A percentile compares a stretch with the other conserved stretches of the same genome.
Evolutionary conservation across 352 stramenopile genomes (phyloP).

Genomic region (Globisporangium cederbergense): DNA sequence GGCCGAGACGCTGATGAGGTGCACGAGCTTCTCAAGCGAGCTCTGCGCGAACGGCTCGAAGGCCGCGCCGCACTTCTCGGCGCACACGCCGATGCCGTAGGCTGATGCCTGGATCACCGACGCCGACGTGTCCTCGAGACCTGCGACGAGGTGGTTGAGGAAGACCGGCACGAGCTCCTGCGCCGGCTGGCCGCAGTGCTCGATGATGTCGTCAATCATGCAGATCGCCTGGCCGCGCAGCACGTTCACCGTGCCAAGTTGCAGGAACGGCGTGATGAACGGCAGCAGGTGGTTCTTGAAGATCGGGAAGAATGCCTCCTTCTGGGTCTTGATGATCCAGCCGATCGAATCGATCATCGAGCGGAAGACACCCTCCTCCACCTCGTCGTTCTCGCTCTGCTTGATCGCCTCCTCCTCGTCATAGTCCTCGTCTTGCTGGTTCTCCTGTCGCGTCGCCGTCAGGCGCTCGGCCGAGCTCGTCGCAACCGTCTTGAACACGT

Average conservation of each 20-base stretch:
- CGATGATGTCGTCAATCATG: slow-evolving; percentile 87
- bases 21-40: slow-evolving; percentile 72
- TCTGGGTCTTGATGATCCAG: slow-evolving; percentile 83
- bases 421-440: slow-evolving; percentile 78
- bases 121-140: slow-evolving; percentile 62
- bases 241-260: slow-evolving; percentile 50
- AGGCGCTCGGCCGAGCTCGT: slow-evolving; percentile 61
- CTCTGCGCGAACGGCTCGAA: slow-evolving; percentile 70
- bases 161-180: slow-evolving; percentile 78
- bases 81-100: slow-evolving; percentile 82
- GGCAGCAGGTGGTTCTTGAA: slow-evolving; percentile 67
- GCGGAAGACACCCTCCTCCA: slow-evolving; percentile 76
- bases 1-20: slow-evolving; percentile 49
- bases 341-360: slow-evolving; percentile 83
- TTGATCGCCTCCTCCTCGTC: slow-evolving; percentile 71
- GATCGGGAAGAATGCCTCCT: slow-evolving; percentile 71
- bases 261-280: slow-evolving; percentile 68
- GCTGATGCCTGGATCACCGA: slow-evolving; percentile 75
- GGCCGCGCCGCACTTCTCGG: slow-evolving; percentile 64
- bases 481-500: slow-evolving; percentile 69
- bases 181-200: slow-evolving; percentile 67
- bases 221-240: slow-evolving; percentile 82
- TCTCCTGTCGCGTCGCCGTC: slow-evolving; percentile 52
- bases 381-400: slow-evolving; percentile 65
- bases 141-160: slow-evolving; percentile 64